phyloP scores from a whole-genome alignment of 1,284 basidiomycete species.

The Malassezia arunalokei region DNA sequence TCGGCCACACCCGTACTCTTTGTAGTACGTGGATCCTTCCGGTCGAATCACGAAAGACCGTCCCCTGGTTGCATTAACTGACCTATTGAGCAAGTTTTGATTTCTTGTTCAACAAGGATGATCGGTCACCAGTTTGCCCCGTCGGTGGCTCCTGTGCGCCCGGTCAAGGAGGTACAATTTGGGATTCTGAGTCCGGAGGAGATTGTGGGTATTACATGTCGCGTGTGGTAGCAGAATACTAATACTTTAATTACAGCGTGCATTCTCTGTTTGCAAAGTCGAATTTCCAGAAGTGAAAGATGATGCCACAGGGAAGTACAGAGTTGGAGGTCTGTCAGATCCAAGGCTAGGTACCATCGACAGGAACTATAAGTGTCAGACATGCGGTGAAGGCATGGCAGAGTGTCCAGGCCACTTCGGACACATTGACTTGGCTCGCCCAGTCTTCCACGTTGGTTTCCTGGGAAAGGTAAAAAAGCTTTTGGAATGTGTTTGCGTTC shows the following conservation, averaged over 20 bases:
- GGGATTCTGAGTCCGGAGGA: conserved; percentile 99
- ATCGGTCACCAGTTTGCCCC: conserved; percentile 52
- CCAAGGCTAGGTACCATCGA: conserved; percentile 95
- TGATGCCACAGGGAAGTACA: conserved; percentile 62
- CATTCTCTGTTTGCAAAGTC: conserved; percentile 92
- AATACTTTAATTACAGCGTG: conserved; percentile 55
- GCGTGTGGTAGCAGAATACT: conserved; percentile 5
- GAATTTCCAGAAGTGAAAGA: conserved; percentile 98
- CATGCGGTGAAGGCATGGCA: conserved; percentile 66
- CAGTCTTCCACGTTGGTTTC: conserved; percentile 94
- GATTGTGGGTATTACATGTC: conserved; percentile 52
- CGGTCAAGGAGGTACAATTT: conserved; percentile 93
- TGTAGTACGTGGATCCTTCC: not conserved
- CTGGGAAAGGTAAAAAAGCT: conserved; percentile 99
- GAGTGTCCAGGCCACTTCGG: conserved; percentile 84
- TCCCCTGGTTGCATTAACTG: not conserved
- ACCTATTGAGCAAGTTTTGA: not conserved
- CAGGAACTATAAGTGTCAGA: conserved; percentile 98
- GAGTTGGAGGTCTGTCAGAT: conserved; percentile 89
- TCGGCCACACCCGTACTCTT: conserved; percentile 11
- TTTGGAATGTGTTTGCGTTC: conserved; percentile 93
- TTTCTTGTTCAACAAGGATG: conserved; percentile 2
- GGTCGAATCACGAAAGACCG: not conserved
- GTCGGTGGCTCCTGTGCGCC: conserved; percentile 70
- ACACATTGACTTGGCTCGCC: conserved; percentile 89